Base-by-base conservation (phyloP, 352 stramenopile species). In the Globisporangium iwayamae region DNA sequence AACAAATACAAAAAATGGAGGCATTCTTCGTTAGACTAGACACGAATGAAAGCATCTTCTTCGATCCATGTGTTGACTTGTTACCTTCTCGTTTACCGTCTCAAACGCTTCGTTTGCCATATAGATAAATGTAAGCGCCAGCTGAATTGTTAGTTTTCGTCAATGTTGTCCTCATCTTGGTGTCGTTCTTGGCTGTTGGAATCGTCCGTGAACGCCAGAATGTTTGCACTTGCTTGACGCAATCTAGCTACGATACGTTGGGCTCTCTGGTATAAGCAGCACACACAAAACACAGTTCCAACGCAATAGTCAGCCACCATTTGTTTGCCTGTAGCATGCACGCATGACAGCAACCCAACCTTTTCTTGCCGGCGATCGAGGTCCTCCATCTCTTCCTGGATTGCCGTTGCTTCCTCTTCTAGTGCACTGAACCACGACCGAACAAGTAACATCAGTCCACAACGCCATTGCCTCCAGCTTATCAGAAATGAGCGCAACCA, bases 341-440 rank as follows among this genome's bases (percentile, higher is more conserved):
- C 25, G 25, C 25, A 28, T 28, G 25, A 1, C 25, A 28, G 25
- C 25, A 28, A 28, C 25, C 25, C 25, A 28, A 28, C 83, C 67
- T 48, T 52, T 57, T 89, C 77, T 67, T 92, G 83, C 41, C 75
- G 75, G 16, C 67, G 66, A 52, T 89, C 53, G 25, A 92, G 66
- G 32, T 85, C 69, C 10, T 88, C 73, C 66, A 92, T 72, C 59
- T 85, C 83, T 9, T 63, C 71, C 70, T 89, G 83, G 50, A 92
- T 87, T 62, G 62, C 74, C 5, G 60, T 60, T 1, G 74, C 76
- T 39, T 92, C 81, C 8, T 75, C 72, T 48, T 83, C 78, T 25
- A 90, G 63, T 58, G 78, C 74, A 16, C 81, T 90, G n/a, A 13
- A 30, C 9, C 55, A 54, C n/a, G n/a, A 60, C 1, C 32, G 7